Evolutionary conservation across 257 asterid species (phyloP).

Genomic region (Nicotiana tabacum): DNA sequence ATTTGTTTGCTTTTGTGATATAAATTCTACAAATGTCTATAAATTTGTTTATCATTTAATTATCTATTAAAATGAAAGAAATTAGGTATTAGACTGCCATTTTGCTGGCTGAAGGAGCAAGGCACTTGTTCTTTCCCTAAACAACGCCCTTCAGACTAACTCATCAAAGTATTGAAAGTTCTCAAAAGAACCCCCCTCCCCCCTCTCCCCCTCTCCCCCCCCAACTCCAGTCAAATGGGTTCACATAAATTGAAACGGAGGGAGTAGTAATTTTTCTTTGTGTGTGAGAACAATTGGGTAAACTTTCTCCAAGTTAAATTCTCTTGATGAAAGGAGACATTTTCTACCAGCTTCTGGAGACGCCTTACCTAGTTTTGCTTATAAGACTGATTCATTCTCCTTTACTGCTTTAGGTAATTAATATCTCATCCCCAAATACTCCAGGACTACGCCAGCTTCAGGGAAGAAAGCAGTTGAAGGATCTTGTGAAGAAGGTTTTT

Average conservation of each 20-base stretch:
- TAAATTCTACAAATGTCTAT: background rate
- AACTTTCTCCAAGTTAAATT: background rate
- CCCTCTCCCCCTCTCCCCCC: no score
- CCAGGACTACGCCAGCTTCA: slow-evolving; percentile 98
- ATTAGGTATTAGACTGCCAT: background rate
- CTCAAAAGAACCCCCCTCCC: background rate
- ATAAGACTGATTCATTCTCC: background rate
- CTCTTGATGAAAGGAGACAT: background rate
- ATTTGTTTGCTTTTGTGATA: background rate
- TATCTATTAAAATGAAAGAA: background rate
- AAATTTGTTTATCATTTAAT: background rate
- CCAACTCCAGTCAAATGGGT: no score
- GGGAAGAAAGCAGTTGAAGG: slow-evolving; percentile 94
- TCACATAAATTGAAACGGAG: no score
- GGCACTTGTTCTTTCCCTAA: background rate
- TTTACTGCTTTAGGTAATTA: slow-evolving; percentile 58
- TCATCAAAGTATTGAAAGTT: background rate
- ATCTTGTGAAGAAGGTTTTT: slow-evolving; percentile 86
- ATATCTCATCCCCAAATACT: slow-evolving; percentile 92
- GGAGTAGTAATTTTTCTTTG: background rate
- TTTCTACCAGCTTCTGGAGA: background rate
- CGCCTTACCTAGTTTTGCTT: background rate
- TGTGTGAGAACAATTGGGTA: background rate
- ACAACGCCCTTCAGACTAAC: background rate
- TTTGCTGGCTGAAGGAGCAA: background rate